Percentiles rank a stretch among this genome's conserved stretches.
These are phyloP conservation scores for Neltuma alba DNA, from an alignment of 306 rosid species.

Conservation along the genomic window DNA sequence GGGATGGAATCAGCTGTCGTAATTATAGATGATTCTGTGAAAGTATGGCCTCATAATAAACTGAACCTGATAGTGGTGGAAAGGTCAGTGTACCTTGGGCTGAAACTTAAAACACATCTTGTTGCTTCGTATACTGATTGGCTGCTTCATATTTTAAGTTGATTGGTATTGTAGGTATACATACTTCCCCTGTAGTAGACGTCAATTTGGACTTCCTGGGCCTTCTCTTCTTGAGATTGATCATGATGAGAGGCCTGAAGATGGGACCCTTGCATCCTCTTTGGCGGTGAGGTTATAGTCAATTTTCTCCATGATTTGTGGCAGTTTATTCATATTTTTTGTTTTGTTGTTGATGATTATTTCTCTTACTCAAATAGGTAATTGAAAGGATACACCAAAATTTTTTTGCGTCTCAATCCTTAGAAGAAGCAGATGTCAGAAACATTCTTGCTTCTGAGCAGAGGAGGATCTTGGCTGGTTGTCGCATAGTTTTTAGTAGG, in stretches of 20 bases:
- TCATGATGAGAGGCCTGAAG: conserved; percentile 93
- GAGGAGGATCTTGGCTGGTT: conserved; percentile 81
- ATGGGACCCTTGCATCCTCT: conserved; percentile 89
- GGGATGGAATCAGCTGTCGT: conserved; percentile 98
- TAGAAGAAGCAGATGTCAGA: conserved; percentile 95
- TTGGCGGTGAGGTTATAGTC: conserved; percentile 63
- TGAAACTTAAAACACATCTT: background rate
- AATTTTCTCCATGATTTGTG: conserved; percentile 11
- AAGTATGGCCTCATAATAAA: conserved; percentile 99
- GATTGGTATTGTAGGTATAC: conserved; percentile 66
- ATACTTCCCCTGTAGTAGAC: conserved; percentile 95
- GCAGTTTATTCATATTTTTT: background rate
- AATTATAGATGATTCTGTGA: conserved; percentile 93
- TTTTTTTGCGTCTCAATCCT: conserved; percentile 70
- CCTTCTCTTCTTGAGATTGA: conserved; percentile 97
- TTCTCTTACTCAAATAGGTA: conserved; percentile 56
- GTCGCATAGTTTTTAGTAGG: conserved; percentile 94
- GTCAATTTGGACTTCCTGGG: conserved; percentile 95
- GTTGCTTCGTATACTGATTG: conserved; percentile 26
- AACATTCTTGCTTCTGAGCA: conserved; percentile 86
- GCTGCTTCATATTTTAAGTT: conserved; percentile 36
- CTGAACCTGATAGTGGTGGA: conserved; percentile 96
- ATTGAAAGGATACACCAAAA: conserved; percentile 84
- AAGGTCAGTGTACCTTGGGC: conserved; percentile 56
- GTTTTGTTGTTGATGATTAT: conserved; percentile 33